Evolutionary conservation across 805 yeast species (phyloP).

Genomic region (Lachancea meyersii): DNA sequence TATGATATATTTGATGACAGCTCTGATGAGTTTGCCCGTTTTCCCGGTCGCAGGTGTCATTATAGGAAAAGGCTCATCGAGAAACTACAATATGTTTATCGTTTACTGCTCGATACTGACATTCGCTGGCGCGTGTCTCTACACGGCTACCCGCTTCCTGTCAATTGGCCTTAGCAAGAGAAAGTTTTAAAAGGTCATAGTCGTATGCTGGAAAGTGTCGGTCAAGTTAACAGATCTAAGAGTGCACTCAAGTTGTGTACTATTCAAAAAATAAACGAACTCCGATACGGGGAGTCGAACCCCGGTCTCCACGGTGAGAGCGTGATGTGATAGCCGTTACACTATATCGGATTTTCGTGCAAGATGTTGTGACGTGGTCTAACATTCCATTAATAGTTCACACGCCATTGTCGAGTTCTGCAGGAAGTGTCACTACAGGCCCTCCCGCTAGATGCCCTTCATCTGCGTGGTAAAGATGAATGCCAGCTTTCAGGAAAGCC

Average conservation of each 20-base stretch:
- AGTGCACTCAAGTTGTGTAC: not conserved
- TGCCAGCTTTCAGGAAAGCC: no score
- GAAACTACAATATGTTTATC: constrained; percentile 34
- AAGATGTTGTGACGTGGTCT: no score
- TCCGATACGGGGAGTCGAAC: constrained; percentile 23
- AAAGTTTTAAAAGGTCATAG: constrained; percentile 15
- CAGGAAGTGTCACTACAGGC: no score
- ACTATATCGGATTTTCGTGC: constrained; percentile 20
- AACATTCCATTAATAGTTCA: no score
- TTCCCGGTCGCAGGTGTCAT: constrained; percentile 45
- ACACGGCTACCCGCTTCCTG: constrained; percentile 37
- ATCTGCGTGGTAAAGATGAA: no score
- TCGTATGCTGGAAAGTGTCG: not conserved
- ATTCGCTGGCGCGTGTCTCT: constrained; percentile 33
- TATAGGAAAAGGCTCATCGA: constrained; percentile 33
- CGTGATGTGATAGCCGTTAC: constrained; percentile 29
- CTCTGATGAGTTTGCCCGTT: constrained; percentile 41
- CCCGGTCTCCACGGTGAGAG: constrained; percentile 22
- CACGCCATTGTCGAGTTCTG: no score
- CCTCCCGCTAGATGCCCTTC: no score
- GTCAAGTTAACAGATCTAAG: not conserved
- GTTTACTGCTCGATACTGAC: constrained; percentile 34
- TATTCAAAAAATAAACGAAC: constrained; percentile 1
- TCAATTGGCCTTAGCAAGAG: constrained; percentile 38
- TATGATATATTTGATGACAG: constrained; percentile 52